Percentiles rank a stretch among this genome's conserved stretches.
phyloP scores from a whole-genome alignment of 495 filamentous ascomycete genomes.

The Amniculicola lignicola region DNA sequence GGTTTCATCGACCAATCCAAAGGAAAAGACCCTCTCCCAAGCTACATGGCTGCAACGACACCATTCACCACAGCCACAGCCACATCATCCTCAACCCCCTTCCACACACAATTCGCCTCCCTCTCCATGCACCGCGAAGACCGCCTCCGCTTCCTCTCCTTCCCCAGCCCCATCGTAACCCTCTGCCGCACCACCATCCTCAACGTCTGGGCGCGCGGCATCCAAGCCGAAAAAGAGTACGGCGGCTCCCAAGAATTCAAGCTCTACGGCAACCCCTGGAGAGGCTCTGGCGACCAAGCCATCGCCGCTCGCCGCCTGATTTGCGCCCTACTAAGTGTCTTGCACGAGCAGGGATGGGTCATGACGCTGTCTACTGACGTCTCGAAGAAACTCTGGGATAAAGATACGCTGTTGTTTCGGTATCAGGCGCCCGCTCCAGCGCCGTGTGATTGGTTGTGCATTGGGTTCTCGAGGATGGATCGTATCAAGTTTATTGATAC shows the following conservation, averaged over 20 bases:
- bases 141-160: constrained; percentile 12
- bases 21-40: neutral
- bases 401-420: constrained; percentile 30
- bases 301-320: constrained; percentile 21
- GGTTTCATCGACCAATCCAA: neutral
- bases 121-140: constrained; percentile 15
- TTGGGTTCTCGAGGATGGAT: constrained; percentile 21
- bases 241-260: constrained; percentile 7
- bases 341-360: constrained; percentile 27
- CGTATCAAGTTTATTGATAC: constrained; percentile 20
- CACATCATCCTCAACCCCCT: neutral
- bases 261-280: constrained; percentile 1
- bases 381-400: constrained; percentile 13
- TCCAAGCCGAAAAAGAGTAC: constrained; percentile 2
- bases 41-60: too few species aligned
- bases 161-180: constrained; percentile 5
- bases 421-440: constrained; percentile 26
- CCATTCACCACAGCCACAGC: neutral
- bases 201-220: constrained; percentile 1
- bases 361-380: constrained; percentile 25
- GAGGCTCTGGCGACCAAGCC: neutral
- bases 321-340: constrained; percentile 5
- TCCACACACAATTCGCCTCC: constrained; percentile 10
- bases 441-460: constrained; percentile 21
- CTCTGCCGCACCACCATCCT: neutral